These are phyloP conservation scores for Syncephalis plumigaleata DNA, from an alignment of 371 early-diverging fungal species.

Conservation along the genomic window DNA sequence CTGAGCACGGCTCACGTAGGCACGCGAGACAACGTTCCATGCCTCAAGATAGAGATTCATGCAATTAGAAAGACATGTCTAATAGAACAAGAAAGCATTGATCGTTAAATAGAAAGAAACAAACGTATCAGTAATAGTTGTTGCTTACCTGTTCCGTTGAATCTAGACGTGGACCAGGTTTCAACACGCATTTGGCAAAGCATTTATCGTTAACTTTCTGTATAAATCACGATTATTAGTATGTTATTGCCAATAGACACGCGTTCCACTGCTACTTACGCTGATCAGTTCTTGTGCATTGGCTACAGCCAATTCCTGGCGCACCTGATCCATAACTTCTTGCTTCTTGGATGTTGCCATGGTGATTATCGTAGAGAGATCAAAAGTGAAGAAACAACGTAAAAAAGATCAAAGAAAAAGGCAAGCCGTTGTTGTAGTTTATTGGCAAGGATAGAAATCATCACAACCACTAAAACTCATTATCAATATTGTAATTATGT, in stretches of 20 bases:
- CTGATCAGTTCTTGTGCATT: conserved; percentile 77
- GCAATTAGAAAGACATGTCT: conserved; percentile 61
- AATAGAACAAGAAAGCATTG: conserved; percentile 1
- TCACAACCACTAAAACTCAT: too few species aligned
- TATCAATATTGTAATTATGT: too few species aligned
- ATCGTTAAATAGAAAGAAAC: background rate
- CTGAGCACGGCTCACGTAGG: conserved; percentile 52
- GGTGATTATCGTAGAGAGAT: conserved; percentile 10
- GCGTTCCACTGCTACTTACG: too few species aligned
- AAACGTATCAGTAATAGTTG: background rate
- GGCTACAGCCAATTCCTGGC: conserved; percentile 64
- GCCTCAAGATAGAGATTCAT: conserved; percentile 79
- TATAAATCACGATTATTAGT: background rate
- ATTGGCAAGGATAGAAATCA: too few species aligned
- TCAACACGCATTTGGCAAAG: conserved; percentile 60
- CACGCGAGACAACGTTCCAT: conserved; percentile 68
- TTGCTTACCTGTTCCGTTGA: conserved; percentile 39
- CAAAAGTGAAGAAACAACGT: background rate
- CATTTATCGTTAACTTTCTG: conserved; percentile 76
- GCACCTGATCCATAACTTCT: conserved; percentile 71
- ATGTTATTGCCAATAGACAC: background rate
- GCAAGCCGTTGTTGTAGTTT: too few species aligned
- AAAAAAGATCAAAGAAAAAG: too few species aligned
- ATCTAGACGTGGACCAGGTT: conserved; percentile 50
- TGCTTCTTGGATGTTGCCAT: conserved; percentile 32